A percentile compares a stretch with the other conserved stretches of the same genome.
phyloP scores from a whole-genome alignment of 306 rosid genomes.

The Vicia villosa region DNA sequence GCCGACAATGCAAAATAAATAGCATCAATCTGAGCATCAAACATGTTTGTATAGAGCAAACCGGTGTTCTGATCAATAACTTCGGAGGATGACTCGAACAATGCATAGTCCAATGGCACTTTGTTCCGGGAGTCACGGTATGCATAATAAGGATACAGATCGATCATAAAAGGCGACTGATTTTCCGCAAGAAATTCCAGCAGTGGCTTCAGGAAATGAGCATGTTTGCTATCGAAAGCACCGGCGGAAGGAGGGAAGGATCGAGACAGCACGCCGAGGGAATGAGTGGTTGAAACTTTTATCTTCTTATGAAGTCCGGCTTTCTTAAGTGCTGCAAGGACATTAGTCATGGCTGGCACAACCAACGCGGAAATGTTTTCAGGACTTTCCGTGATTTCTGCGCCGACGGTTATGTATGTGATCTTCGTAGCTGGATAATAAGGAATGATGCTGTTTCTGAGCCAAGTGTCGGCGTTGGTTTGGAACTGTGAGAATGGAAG shows the following conservation, averaged over 20 bases:
- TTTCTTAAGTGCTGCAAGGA: slow-evolving; percentile 78
- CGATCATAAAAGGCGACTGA: slow-evolving; percentile 93
- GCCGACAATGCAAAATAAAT: slow-evolving; percentile 85
- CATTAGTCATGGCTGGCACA: slow-evolving; percentile 94
- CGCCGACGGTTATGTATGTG: slow-evolving; percentile 87
- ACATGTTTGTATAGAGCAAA: slow-evolving; percentile 91
- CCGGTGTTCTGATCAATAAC: slow-evolving; percentile 97
- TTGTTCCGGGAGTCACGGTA: slow-evolving; percentile 77
- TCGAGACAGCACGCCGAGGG: slow-evolving; percentile 90
- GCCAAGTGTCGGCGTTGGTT: slow-evolving; percentile 92
- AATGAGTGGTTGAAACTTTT: slow-evolving; percentile 85
- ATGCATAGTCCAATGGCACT: slow-evolving; percentile 80
- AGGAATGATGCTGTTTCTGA: slow-evolving; percentile 84
- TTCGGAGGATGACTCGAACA: slow-evolving; percentile 84
- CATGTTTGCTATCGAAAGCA: slow-evolving; percentile 82
- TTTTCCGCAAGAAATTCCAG: slow-evolving; percentile 94
- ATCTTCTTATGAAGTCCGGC: slow-evolving; percentile 80
- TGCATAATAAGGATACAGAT: slow-evolving; percentile 96
- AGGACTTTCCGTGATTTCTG: slow-evolving; percentile 84
- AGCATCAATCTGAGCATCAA: slow-evolving; percentile 97
- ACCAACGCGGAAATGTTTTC: slow-evolving; percentile 65
- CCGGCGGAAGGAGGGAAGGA: slow-evolving; percentile 99
- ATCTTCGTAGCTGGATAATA: slow-evolving; percentile 91
- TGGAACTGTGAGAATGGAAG: slow-evolving; percentile 90
- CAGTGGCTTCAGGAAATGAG: slow-evolving; percentile 84